These are phyloP conservation scores for Umbelopsis sp. DNA, from an alignment of 371 early-diverging fungal genomes.

Conservation along the genomic window DNA sequence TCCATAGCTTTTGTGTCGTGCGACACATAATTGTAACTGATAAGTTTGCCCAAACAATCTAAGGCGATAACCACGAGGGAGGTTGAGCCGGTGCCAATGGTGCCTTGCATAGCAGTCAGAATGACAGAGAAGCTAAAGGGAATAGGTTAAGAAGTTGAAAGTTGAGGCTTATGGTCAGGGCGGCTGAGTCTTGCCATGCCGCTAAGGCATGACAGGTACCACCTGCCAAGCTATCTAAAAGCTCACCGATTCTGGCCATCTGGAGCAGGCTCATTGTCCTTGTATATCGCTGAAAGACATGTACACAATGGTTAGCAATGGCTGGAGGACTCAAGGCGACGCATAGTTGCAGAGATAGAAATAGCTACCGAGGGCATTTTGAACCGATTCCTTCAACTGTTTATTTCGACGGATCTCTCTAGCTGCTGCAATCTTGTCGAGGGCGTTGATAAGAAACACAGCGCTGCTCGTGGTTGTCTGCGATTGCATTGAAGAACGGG, in stretches of 20 bases:
- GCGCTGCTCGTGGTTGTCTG: constrained; percentile 44
- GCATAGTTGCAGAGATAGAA: constrained; percentile 1
- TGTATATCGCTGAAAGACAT: constrained; percentile 33
- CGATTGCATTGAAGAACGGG: constrained; percentile 12
- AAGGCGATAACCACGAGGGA: constrained; percentile 59
- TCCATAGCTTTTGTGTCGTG: constrained; percentile 56
- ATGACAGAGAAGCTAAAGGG: constrained; percentile 48
- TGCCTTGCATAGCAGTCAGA: constrained; percentile 61
- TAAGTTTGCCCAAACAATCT: constrained; percentile 77
- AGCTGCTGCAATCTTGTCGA: constrained; percentile 64
- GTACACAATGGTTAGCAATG: background rate
- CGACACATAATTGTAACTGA: constrained; percentile 73
- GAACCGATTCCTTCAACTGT: constrained; percentile 51
- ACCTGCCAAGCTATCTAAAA: constrained; percentile 21
- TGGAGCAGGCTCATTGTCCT: constrained; percentile 44
- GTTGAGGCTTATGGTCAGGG: background rate
- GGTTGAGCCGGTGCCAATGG: constrained; percentile 61
- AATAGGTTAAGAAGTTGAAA: background rate
- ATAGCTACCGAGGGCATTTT: constrained; percentile 46
- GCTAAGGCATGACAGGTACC: background rate
- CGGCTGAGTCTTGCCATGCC: background rate
- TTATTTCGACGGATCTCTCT: constrained; percentile 58
- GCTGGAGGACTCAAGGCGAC: background rate
- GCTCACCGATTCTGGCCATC: constrained; percentile 47
- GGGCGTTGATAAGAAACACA: constrained; percentile 68